Percentiles rank a stretch among this genome's conserved stretches.
Conservation (phyloP, 1,139 yeast species). For the Suhomyces yuchorum region DNA sequence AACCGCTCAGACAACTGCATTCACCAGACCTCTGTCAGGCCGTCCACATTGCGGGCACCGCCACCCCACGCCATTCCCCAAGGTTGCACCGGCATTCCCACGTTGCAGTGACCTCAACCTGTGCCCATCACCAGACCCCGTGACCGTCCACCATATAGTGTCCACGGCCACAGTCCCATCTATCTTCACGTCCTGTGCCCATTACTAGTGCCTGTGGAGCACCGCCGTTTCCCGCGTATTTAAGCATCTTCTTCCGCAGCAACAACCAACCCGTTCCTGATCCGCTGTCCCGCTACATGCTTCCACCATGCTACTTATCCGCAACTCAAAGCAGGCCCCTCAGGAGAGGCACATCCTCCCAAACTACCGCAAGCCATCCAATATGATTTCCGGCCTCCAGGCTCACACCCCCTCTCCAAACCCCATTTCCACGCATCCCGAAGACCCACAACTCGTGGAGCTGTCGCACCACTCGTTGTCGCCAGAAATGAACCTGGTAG, state of each 20-base stretch:
- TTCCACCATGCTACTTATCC: constrained; percentile 9
- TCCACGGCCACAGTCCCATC: too few relatives aligned
- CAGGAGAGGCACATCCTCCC: constrained; percentile 6
- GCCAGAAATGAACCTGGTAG: neutral
- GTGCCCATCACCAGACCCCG: neutral
- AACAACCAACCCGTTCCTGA: neutral
- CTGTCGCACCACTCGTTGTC: neutral
- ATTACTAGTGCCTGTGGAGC: too few relatives aligned
- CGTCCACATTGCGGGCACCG: too few relatives aligned
- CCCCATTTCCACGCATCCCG: neutral
- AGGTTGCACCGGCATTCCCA: too few relatives aligned
- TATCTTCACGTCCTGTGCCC: too few relatives aligned
- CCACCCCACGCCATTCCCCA: too few relatives aligned
- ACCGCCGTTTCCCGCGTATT: neutral
- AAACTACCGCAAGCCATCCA: neutral
- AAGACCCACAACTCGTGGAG: neutral
- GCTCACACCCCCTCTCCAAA: neutral
- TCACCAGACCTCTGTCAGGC: too few relatives aligned
- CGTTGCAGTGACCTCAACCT: too few relatives aligned
- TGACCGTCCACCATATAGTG: too few relatives aligned
- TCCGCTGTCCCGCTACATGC: neutral
- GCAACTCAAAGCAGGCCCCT: constrained; percentile 9
- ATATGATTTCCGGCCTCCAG: neutral
- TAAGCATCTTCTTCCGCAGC: neutral
- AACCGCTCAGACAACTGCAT: too few relatives aligned